A percentile compares a stretch with the other conserved stretches of the same genome.
phyloP scores from a whole-genome alignment of 2,329 filamentous ascomycete genomes.

The Neopestalotiopsis rosae region DNA sequence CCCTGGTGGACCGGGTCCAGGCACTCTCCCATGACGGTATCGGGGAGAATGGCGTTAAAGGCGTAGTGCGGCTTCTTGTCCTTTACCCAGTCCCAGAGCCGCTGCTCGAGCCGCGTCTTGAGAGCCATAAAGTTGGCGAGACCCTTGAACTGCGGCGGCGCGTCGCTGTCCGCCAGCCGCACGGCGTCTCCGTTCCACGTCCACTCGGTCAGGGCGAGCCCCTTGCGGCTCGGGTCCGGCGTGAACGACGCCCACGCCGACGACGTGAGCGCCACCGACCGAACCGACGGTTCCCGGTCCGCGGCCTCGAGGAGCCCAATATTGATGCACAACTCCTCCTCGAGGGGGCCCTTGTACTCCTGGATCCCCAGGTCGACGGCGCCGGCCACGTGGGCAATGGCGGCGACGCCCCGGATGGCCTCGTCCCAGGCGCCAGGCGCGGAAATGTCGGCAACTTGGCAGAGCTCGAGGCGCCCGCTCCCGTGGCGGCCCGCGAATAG shows the following conservation, averaged over 20 bases:
- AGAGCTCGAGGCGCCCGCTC: slow-evolving; percentile 10
- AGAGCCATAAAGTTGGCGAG: slow-evolving; percentile 38
- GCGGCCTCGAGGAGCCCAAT: slow-evolving; percentile 31
- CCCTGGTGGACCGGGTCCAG: slow-evolving; percentile 30
- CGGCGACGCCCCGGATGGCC: slow-evolving; percentile 20
- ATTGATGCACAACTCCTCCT: slow-evolving; percentile 25
- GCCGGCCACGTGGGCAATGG: slow-evolving; percentile 34
- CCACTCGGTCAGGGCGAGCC: slow-evolving; percentile 28
- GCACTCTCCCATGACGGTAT: slow-evolving; percentile 22
- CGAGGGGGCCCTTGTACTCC: slow-evolving; percentile 31
- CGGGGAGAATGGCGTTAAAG: slow-evolving; percentile 35
- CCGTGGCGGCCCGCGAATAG: slow-evolving; percentile 14
- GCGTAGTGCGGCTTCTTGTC: slow-evolving; percentile 32
- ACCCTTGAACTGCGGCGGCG: slow-evolving; percentile 25
- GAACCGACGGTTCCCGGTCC: slow-evolving; percentile 30
- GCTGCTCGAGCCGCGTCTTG: slow-evolving; percentile 37
- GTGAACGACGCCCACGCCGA: slow-evolving; percentile 39
- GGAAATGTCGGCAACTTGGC: slow-evolving; percentile 8
- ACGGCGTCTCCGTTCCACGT: slow-evolving; percentile 39
- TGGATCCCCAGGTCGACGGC: slow-evolving; percentile 23
- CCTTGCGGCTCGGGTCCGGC: slow-evolving; percentile 30
- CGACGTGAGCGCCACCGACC: slow-evolving; percentile 35
- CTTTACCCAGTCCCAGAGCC: slow-evolving; percentile 39
- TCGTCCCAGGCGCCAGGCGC: slow-evolving; percentile 7
- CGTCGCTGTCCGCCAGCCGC: slow-evolving; percentile 23